Evolutionary conservation across 768 basidiomycete genomes (phyloP), one percentile per base, ranked within the genome.

Genomic region (Mycena maculata): DNA sequence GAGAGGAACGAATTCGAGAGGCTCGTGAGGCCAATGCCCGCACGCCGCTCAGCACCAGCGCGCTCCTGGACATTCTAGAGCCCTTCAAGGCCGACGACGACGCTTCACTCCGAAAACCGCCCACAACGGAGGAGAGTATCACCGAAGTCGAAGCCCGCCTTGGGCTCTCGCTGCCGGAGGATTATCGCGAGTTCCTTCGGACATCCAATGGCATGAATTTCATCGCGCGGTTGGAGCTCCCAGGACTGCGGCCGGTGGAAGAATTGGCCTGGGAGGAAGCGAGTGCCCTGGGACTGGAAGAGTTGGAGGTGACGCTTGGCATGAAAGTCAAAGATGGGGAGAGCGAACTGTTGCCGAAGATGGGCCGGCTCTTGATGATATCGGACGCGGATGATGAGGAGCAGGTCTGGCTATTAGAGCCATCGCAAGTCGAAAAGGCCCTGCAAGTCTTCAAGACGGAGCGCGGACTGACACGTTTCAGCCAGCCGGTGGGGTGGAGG

Each of bases 351-450:
- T n/a, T 56, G 25, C 54, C 54, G 2, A 56, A 56, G 41, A 56
- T 56, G 54, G 54, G 54, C 10, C 54, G 54, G 9, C 10, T 56
- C 54, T 42, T 56, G 54, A 56, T 56, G 54, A 41, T 56, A 16
- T 56, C 54, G 11, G 8, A 38, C 23, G 38, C 54, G 20, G 54
- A 56, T 10, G 54, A 56, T 38, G 54, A 56, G 54, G 54, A 56
- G 20, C 38, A 56, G 27, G 41, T 56, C 15, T 56, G 54, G 54
- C 41, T 56, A 2, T 44, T 56, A 27, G 54, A 56, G 38, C 54
- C 54, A 13, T 44, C 54, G 16, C 54, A 56, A 13, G 54, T 56
- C 27, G 54, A 56, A 9, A 25, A 42, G 3, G 13, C 41, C 18
- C 39, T 56, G 7, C 10, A 56, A 15, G 39, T 56, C 20, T 39